A percentile compares a stretch with the other conserved stretches of the same genome.
Conservation (phyloP, 2,329 filamentous ascomycete species). For the Ampelomyces quisqualis region DNA sequence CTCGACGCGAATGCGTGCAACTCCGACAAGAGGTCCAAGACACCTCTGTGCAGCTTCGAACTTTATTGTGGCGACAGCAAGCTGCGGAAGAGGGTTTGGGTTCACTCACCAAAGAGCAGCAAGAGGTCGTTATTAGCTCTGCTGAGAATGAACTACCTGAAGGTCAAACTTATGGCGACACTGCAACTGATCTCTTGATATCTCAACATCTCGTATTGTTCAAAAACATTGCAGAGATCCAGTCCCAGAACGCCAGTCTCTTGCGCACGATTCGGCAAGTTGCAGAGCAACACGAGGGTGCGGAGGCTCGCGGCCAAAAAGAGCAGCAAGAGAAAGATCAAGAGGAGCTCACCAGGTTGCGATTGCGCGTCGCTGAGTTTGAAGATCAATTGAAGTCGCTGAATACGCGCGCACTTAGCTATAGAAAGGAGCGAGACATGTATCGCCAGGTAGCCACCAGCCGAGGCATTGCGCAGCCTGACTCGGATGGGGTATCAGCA, state of each 20-base stretch:
- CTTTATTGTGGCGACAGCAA: conserved; percentile 84
- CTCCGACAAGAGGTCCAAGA: conserved; percentile 85
- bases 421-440: conserved; percentile 94
- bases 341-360: conserved; percentile 70
- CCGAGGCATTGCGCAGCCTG: conserved; percentile 59
- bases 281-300: conserved; percentile 85
- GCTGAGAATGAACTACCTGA: conserved; percentile 74
- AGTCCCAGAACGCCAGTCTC: conserved; percentile 83
- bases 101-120: conserved; percentile 69
- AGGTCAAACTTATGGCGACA: conserved; percentile 64
- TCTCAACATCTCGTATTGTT: conserved; percentile 87
- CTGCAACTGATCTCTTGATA: conserved; percentile 84
- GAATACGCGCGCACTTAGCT: conserved; percentile 82
- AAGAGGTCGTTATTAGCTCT: conserved; percentile 72
- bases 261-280: conserved; percentile 80
- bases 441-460: conserved; percentile 93
- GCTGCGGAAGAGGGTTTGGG: conserved; percentile 77
- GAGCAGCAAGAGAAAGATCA: conserved; percentile 57
- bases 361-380: conserved; percentile 72
- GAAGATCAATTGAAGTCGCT: conserved; percentile 84
- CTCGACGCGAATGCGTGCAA: conserved; percentile 69
- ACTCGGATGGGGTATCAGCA: conserved; percentile 16
- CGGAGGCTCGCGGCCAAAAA: conserved; percentile 69
- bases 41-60: conserved; percentile 84
- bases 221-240: conserved; percentile 79